phyloP scores from a whole-genome alignment of 306 rosid genomes.

The Glycine tomentella region DNA sequence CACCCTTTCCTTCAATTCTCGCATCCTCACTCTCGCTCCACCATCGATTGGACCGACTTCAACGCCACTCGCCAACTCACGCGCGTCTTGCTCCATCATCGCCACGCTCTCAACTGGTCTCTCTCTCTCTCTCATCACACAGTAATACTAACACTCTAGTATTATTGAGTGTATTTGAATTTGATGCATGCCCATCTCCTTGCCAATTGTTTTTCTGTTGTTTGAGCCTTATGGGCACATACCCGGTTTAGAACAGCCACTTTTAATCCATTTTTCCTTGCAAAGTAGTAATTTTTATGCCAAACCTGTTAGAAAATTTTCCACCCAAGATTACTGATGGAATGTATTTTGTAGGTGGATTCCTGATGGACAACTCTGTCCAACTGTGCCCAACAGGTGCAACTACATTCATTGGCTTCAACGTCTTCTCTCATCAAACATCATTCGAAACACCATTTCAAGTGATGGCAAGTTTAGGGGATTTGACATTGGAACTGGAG shows the following conservation, averaged over 20 bases:
- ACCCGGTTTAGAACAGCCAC: too few relatives aligned
- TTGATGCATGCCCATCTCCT: too few relatives aligned
- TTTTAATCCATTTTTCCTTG: too few relatives aligned
- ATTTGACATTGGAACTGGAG: too few relatives aligned
- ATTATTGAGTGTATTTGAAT: too few relatives aligned
- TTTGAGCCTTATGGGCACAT: too few relatives aligned
- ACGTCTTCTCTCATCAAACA: conserved; percentile 74
- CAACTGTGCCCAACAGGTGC: conserved; percentile 91
- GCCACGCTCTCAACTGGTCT: conserved; percentile 52
- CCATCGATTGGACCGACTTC: conserved; percentile 81
- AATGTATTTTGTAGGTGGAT: conserved; percentile 74
- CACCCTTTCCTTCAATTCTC: conserved; percentile 56
- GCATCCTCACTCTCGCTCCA: conserved; percentile 46
- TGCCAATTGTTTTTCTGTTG: too few relatives aligned
- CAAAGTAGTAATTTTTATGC: too few relatives aligned
- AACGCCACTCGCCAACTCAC: conserved; percentile 86
- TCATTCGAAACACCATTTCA: conserved; percentile 47
- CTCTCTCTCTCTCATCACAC: neutral
- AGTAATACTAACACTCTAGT: too few relatives aligned
- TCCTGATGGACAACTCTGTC: conserved; percentile 94
- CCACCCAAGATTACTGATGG: too few relatives aligned
- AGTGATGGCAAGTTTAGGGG: too few relatives aligned
- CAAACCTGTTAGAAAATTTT: too few relatives aligned
- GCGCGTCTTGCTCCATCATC: conserved; percentile 52
- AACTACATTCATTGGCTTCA: conserved; percentile 93